Conservation (phyloP, 2,329 filamentous ascomycete species). For the Cladophialophora exuberans region DNA sequence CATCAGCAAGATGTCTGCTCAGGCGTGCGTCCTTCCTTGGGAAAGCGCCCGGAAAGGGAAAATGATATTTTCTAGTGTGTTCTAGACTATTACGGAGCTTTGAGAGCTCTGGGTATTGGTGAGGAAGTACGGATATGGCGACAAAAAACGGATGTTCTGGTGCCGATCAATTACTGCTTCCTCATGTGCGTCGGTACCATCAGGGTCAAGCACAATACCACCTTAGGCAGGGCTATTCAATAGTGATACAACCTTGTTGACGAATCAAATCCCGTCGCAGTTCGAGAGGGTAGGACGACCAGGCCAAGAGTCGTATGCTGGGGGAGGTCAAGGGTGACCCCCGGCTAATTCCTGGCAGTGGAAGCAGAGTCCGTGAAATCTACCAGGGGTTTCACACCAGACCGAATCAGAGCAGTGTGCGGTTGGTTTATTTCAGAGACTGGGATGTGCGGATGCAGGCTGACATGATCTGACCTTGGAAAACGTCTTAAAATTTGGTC, state of each 20-base stretch:
- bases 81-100: conserved; percentile 1
- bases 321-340: too few relatives aligned
- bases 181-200: not conserved
- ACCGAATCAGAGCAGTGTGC: not conserved
- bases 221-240: conserved; percentile 7
- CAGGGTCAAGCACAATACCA: conserved; percentile 6
- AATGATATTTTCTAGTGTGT: not conserved
- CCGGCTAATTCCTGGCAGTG: too few relatives aligned
- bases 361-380: too few relatives aligned
- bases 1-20: not conserved
- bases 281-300: not conserved
- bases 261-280: not conserved
- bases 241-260: conserved; percentile 8
- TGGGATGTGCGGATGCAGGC: conserved; percentile 19
- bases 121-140: not conserved
- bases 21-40: not conserved
- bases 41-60: not conserved
- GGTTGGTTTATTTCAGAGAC: not conserved
- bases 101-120: not conserved
- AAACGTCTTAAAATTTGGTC: conserved; percentile 4
- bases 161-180: conserved; percentile 7
- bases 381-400: not conserved
- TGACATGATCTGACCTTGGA: conserved; percentile 18
- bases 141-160: not conserved
- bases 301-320: not conserved